A percentile compares a stretch with the other conserved stretches of the same genome.
Conservation (phyloP, 495 filamentous ascomycete species). For the Penicillium odoratum region DNA sequence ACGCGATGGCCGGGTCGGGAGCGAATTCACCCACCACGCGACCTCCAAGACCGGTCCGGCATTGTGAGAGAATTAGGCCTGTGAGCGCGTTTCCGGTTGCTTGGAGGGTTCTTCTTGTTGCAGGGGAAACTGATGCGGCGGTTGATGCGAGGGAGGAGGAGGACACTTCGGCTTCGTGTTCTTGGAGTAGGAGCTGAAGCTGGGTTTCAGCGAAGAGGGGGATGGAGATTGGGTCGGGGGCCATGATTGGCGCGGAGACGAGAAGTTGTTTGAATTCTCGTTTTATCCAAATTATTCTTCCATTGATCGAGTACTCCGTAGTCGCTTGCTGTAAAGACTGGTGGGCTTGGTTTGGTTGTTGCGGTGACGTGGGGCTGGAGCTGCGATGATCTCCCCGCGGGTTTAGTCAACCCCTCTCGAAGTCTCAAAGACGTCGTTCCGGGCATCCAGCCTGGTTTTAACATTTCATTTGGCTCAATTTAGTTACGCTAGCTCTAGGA, state of each 20-base stretch:
- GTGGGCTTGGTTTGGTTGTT: neutral
- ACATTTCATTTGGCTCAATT: too few relatives aligned
- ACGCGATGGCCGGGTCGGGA: conserved; percentile 65
- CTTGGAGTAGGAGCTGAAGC: conserved; percentile 70
- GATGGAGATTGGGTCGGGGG: conserved; percentile 55
- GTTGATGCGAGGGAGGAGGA: conserved; percentile 61
- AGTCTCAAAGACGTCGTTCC: too few relatives aligned
- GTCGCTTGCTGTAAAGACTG: neutral
- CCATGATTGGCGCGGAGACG: conserved; percentile 15
- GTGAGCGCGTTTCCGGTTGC: conserved; percentile 85
- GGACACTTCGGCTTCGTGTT: conserved; percentile 68
- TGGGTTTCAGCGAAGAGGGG: conserved; percentile 76
- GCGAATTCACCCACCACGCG: conserved; percentile 81
- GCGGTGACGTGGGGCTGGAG: conserved; percentile 8
- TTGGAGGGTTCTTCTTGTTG: conserved; percentile 72
- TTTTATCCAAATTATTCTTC: neutral
- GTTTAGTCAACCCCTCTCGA: conserved; percentile 16
- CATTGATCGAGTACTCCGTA: neutral
- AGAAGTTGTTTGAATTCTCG: neutral
- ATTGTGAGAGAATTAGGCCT: conserved; percentile 71
- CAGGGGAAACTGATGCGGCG: conserved; percentile 64
- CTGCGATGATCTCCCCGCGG: conserved; percentile 11
- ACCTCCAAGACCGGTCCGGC: conserved; percentile 89
- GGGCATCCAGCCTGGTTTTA: too few relatives aligned
- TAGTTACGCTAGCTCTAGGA: too few relatives aligned